Evolutionary conservation across 1,284 basidiomycete genomes (phyloP).

Genomic region (Phlebopus sp.): DNA sequence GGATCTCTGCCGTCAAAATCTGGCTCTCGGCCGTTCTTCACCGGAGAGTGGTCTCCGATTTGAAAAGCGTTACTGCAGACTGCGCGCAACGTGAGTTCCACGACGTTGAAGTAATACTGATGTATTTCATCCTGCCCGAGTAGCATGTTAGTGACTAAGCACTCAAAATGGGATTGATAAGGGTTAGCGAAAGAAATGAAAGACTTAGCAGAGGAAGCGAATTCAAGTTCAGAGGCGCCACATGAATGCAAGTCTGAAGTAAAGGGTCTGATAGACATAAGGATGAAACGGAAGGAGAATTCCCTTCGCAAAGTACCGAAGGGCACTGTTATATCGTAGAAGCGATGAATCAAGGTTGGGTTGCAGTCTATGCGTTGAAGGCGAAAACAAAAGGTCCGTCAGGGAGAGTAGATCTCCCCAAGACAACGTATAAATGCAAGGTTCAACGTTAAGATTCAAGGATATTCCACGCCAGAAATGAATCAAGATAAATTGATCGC

Average conservation of each 20-base stretch:
- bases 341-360: constrained; percentile 3
- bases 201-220: constrained; percentile 9
- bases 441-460: constrained; percentile 4
- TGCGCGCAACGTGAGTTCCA: constrained; percentile 36
- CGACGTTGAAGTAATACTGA: constrained; percentile 45
- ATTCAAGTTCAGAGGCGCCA: constrained; percentile 9
- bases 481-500: constrained; percentile 11
- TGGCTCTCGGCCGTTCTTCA: neutral
- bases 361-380: constrained; percentile 2
- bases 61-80: constrained; percentile 21
- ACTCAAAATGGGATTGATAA: constrained; percentile 8
- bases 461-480: constrained; percentile 9
- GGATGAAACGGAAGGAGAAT: constrained; percentile 4
- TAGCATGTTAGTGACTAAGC: constrained; percentile 15
- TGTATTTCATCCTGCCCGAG: constrained; percentile 43
- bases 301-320: constrained; percentile 7
- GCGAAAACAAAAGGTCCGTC: neutral
- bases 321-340: constrained; percentile 4
- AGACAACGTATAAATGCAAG: constrained; percentile 11
- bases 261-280: constrained; percentile 17
- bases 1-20: constrained; percentile 1
- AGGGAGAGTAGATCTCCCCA: constrained; percentile 6
- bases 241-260: constrained; percentile 12
- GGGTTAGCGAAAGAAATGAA: constrained; percentile 10
- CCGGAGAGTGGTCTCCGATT: neutral